Percentiles rank a stretch among this genome's conserved stretches.
Evolutionary conservation across 192 early-diverging fungal species (phyloP).

Genomic region (Spizellomyces punctatus): DNA sequence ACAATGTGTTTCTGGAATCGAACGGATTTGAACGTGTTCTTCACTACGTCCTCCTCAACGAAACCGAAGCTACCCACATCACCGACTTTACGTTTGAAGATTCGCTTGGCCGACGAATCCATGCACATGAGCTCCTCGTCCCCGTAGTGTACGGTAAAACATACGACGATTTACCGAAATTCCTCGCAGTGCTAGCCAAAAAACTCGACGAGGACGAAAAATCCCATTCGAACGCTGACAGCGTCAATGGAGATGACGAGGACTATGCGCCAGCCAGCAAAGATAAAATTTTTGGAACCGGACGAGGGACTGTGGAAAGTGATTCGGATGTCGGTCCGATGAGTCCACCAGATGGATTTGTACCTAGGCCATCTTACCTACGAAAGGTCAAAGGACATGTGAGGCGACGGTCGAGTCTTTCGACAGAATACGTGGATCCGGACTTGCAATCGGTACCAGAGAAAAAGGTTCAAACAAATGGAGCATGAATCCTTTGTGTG

Average conservation of each 20-base stretch:
- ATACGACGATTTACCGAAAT: conserved; percentile 19
- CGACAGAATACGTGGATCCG: background rate
- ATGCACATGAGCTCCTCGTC: conserved; percentile 32
- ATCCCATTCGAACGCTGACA: background rate
- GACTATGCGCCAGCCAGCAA: background rate
- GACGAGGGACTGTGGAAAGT: conserved; percentile 8
- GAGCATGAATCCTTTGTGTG: background rate
- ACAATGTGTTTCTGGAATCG: conserved; percentile 26
- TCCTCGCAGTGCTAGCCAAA: conserved; percentile 2
- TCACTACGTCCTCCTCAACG: conserved; percentile 30
- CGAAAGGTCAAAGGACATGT: background rate
- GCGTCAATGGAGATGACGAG: background rate
- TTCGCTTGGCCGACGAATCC: conserved; percentile 24
- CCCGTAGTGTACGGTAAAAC: conserved; percentile 27
- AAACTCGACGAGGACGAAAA: conserved; percentile 26
- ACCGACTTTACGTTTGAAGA: conserved; percentile 31
- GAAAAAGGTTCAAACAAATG: background rate
- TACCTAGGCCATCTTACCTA: background rate
- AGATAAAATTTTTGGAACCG: conserved; percentile 21
- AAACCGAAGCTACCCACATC: conserved; percentile 14
- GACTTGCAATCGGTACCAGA: background rate
- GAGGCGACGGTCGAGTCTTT: background rate
- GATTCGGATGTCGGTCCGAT: background rate
- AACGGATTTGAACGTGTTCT: conserved; percentile 30
- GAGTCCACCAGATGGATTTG: background rate